Conservation (phyloP, 2,329 filamentous ascomycete genomes). For the Aureobasidium sp. region DNA sequence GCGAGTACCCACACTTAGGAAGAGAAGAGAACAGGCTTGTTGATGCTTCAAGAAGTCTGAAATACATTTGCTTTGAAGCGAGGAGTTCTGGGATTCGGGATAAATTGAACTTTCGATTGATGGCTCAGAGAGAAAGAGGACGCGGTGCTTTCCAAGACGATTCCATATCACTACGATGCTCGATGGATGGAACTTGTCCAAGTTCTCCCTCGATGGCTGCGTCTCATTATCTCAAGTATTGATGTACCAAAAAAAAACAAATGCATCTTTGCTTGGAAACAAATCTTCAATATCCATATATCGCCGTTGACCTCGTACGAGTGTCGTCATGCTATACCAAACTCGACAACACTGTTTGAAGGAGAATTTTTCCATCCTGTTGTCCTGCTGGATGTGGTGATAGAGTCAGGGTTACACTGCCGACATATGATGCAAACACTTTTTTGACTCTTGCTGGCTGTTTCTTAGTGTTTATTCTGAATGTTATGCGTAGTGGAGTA, state of each 20-base stretch:
- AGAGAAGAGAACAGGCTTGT: neutral
- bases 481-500: no score
- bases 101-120: neutral
- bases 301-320: neutral
- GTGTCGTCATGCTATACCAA: neutral
- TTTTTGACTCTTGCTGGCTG: neutral
- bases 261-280: neutral
- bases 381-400: neutral
- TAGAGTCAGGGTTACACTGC: neutral
- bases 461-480: neutral
- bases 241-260: neutral
- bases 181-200: neutral
- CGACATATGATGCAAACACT: neutral
- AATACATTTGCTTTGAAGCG: neutral
- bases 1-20: neutral
- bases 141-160: neutral
- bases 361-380: neutral
- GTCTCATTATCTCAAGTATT: neutral
- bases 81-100: neutral
- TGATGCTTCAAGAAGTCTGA: neutral
- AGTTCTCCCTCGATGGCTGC: neutral
- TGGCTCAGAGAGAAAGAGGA: neutral
- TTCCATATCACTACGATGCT: neutral
- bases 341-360: neutral
- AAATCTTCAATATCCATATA: neutral